Evolutionary conservation across 164 flowering plant species (phyloP), one percentile per base, ranked within the genome.

Genomic region (Liquidambar formosana): DNA sequence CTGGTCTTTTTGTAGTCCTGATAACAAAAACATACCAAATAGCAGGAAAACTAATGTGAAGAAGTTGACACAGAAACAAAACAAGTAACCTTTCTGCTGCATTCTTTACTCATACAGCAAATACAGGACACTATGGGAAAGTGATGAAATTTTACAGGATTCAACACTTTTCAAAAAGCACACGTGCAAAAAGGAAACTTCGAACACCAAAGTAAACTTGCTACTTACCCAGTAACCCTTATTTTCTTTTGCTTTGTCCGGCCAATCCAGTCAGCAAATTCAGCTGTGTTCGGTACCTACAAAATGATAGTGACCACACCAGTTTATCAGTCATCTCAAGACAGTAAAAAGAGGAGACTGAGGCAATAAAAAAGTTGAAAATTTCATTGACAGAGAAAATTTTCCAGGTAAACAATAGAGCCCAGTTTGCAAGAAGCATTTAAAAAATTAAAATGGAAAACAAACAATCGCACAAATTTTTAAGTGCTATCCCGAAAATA

Each of bases 211-310:
- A 10, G 26, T 3, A 59, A 15, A 65, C 53, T 62, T 28, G n/a
- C 43, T 46, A 71, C 89, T 76, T 69, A 96, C 99, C 98, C 97
- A 64, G 97, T 92, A 60, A 96, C 91, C 60, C 86, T 90, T 33
- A 96, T 96, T 80, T 87, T 71, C 81, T 93, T 96, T 73, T 90
- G 92, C 81, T 96, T 96, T 64, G 99, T 96, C 70, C 98, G 88
- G 28, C 98, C 97, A 72, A 96, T 96, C 99, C 99, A 96, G 67
- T 96, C 99, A 64, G 98, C 98, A 86, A 96, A 96, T 68, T 96
- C 99, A 61, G 81, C 60, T 41, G 95, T 96, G 79, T 96, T 96
- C 49, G 99, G 99, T 48, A 95, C 99, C 99, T 95, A 73, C 12
- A 61, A 67, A 63, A 49, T 38, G 15, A 66, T 4, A 38, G 14